Base-by-base conservation (phyloP, 1,284 basidiomycete species). In the Pyrrhoderma noxium region DNA sequence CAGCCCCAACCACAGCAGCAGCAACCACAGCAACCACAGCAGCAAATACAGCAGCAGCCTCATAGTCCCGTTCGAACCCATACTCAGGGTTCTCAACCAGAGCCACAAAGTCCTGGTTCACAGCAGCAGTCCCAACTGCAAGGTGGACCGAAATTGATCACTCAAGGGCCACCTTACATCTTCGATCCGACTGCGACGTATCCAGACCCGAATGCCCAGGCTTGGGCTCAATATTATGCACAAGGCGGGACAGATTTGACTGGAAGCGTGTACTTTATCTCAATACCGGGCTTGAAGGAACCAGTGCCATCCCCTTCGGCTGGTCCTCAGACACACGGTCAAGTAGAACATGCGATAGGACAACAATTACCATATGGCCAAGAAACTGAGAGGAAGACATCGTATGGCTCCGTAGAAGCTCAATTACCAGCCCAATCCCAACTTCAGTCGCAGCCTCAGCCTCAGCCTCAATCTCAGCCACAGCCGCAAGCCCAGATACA, bases 171-270 rank as follows among this genome's bases (percentile, higher is more conserved):
- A 16, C 87, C 86, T 4, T 89, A 80, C 61, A 68, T 76, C 3
- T 89, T 75, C 63, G 77, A 88, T 58, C 83, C 85, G 2, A 74
- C 71, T 37, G 68, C 68, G 25, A 77, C 75, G 14, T 89, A 89
- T 58, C 63, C 76, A 3, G 85, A 89, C 60, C 74, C 79, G 35
- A 86, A 86, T 57, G 85, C 80, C 7, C 84, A 88, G 59, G 83
- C 83, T 0, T 89, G 86, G 87, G 87, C 85, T 3, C 75, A 80
- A 57, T 90, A 89, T 63, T 89, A 89, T 60, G 79, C 80, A 0
- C 77, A 82, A 52, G 86, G 86, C 22, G 85, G 86, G 2, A 77
- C 66, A 36, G 86, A 88, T 57, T 65, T 71, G 0, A 77, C 82
- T 1, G 86, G 86, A 5, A 70, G 80, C 8, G 81, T 89, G 34